Percentiles rank a stretch among this genome's conserved stretches.
Conservation (phyloP, 1,284 basidiomycete species). For the Earliella scabrosa region DNA sequence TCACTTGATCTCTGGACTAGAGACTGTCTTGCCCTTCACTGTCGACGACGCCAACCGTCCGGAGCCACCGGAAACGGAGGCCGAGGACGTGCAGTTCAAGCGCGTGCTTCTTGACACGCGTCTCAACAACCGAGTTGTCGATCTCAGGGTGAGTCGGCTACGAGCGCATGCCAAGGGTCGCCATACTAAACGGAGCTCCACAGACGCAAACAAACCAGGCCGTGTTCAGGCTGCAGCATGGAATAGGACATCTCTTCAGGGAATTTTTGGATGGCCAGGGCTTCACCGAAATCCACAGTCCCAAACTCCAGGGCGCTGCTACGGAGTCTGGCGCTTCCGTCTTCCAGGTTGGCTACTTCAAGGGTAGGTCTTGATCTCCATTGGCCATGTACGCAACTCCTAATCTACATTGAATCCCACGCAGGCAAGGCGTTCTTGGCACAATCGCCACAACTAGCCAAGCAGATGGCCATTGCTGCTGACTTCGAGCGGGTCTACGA, state of each 20-base stretch:
- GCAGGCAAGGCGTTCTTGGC: constrained; percentile 90
- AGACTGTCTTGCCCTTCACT: constrained; percentile 85
- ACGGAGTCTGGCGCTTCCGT: constrained; percentile 97
- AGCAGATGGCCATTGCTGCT: constrained; percentile 99
- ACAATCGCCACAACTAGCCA: constrained; percentile 96
- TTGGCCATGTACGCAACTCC: too few relatives aligned
- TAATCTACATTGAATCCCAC: neutral
- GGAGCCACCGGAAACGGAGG: constrained; percentile 74
- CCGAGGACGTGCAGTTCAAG: constrained; percentile 68
- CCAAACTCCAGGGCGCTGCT: constrained; percentile 96
- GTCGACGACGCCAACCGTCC: constrained; percentile 92
- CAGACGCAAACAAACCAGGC: constrained; percentile 97
- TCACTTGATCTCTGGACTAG: constrained; percentile 80
- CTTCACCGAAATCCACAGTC: constrained; percentile 96
- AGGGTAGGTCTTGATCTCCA: constrained; percentile 56
- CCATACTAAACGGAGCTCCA: neutral
- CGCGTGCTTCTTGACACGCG: constrained; percentile 90
- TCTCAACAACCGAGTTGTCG: constrained; percentile 94
- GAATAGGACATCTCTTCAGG: constrained; percentile 89
- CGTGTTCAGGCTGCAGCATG: constrained; percentile 92
- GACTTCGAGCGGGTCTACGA: constrained; percentile 99
- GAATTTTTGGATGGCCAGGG: constrained; percentile 78
- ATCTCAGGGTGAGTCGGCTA: constrained; percentile 74
- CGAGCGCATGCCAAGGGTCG: neutral
- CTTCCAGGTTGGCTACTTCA: constrained; percentile 99